Percentiles rank a stretch among this genome's conserved stretches.
Conservation (phyloP, 1,284 basidiomycete species). For the Ganoderma sp. region DNA sequence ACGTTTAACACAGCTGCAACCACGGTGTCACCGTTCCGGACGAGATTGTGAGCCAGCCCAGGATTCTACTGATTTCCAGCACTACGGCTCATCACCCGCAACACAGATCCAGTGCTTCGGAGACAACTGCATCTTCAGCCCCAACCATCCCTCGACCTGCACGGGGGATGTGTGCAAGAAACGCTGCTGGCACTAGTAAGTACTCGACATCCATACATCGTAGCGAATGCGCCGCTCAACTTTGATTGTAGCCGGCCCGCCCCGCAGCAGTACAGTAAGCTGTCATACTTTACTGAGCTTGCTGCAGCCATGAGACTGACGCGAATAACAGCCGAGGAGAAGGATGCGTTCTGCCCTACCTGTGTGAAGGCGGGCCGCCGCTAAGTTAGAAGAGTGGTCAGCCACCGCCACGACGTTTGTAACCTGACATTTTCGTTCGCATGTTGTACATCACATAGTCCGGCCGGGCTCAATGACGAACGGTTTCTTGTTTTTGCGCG, state of each 20-base stretch:
- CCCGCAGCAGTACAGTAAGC: conserved; percentile 68
- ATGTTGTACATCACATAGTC: conserved; percentile 9
- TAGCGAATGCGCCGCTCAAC: conserved; percentile 3
- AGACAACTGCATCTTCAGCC: conserved; percentile 68
- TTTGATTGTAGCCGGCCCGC: conserved; percentile 57
- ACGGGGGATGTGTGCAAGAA: conserved; percentile 55
- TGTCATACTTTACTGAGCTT: too few relatives aligned
- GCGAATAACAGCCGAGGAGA: conserved; percentile 48
- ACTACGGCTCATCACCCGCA: neutral
- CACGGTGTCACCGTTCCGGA: conserved; percentile 64
- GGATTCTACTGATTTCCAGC: conserved; percentile 7
- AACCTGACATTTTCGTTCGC: neutral
- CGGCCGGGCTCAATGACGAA: neutral
- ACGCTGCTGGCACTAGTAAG: conserved; percentile 78
- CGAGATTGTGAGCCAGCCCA: conserved; percentile 55
- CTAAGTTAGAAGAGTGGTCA: conserved; percentile 1
- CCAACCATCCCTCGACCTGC: conserved; percentile 59
- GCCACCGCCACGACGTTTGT: neutral
- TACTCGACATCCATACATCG: conserved; percentile 16
- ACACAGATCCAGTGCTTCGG: conserved; percentile 67
- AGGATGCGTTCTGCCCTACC: conserved; percentile 52
- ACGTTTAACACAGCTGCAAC: conserved; percentile 53
- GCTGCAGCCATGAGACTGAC: neutral
- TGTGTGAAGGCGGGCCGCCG: conserved; percentile 32
- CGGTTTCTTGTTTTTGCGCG: conserved; percentile 1